phyloP scores from a whole-genome alignment of 495 filamentous ascomycete species.

The Podospora anserina region DNA sequence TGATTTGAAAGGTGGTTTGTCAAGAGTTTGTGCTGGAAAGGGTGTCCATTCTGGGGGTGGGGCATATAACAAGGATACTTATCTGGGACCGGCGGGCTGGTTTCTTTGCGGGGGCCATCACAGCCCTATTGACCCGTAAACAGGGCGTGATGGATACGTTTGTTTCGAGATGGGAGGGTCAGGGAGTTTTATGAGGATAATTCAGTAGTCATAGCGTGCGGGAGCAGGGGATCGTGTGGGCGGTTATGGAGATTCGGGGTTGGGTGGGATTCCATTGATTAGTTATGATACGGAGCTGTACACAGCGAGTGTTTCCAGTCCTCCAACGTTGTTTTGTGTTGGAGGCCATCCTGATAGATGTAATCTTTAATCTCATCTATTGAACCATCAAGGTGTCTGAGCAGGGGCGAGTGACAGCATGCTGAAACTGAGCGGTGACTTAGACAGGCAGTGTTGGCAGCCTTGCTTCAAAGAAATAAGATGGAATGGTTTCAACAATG shows the following conservation, averaged over 20 bases:
- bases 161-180: not conserved
- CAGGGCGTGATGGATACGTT: not conserved
- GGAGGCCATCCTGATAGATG: too few relatives aligned
- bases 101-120: not conserved
- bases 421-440: too few relatives aligned
- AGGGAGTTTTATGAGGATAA: not conserved
- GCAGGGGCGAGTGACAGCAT: too few relatives aligned
- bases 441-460: too few relatives aligned
- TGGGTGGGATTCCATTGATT: not conserved
- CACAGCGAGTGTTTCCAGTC: not conserved
- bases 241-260: not conserved
- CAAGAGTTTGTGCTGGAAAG: not conserved
- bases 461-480: too few relatives aligned
- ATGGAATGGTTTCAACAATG: too few relatives aligned
- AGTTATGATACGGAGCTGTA: not conserved
- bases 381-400: too few relatives aligned
- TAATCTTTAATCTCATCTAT: too few relatives aligned
- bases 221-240: not conserved
- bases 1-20: constrained; percentile 1
- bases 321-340: too few relatives aligned
- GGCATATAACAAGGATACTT: not conserved
- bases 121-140: not conserved
- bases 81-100: not conserved
- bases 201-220: not conserved
- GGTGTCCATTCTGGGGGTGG: not conserved